Evolutionary conservation across 768 basidiomycete species (phyloP).

Genomic region (Termitomyces titanicus): DNA sequence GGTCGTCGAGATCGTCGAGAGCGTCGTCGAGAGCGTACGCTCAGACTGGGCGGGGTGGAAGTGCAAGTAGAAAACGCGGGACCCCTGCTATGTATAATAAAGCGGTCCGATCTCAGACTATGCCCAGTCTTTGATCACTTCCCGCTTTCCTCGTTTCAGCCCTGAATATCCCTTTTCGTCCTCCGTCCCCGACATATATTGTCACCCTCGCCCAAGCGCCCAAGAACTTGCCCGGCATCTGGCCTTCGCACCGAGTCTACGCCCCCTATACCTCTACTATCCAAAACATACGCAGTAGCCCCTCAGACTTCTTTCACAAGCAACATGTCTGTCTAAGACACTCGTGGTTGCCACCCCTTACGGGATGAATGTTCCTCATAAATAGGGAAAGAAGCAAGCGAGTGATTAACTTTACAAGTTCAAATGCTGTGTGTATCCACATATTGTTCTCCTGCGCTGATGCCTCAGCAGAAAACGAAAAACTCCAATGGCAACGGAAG

Average conservation of each 20-base stretch:
- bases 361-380: constrained; percentile 10
- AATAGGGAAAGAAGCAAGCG: background rate
- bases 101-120: constrained; percentile 13
- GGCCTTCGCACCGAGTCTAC: background rate
- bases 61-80: background rate
- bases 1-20: background rate
- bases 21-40: too few relatives aligned
- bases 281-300: constrained; percentile 1
- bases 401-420: background rate
- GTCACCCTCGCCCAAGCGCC: too few relatives aligned
- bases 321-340: constrained; percentile 7
- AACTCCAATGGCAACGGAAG: constrained; percentile 1
- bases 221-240: too few relatives aligned
- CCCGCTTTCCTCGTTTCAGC: constrained; percentile 1
- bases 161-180: too few relatives aligned
- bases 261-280: constrained; percentile 4
- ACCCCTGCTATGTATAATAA: too few relatives aligned
- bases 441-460: too few relatives aligned
- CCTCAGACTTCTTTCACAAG: constrained; percentile 12
- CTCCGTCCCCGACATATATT: background rate
- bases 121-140: background rate
- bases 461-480: background rate
- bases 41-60: too few relatives aligned
- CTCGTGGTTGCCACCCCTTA: background rate
- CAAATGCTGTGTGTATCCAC: too few relatives aligned